Base-by-base conservation (phyloP, 2,329 filamentous ascomycete genomes). In the Fusarium temperatum region DNA sequence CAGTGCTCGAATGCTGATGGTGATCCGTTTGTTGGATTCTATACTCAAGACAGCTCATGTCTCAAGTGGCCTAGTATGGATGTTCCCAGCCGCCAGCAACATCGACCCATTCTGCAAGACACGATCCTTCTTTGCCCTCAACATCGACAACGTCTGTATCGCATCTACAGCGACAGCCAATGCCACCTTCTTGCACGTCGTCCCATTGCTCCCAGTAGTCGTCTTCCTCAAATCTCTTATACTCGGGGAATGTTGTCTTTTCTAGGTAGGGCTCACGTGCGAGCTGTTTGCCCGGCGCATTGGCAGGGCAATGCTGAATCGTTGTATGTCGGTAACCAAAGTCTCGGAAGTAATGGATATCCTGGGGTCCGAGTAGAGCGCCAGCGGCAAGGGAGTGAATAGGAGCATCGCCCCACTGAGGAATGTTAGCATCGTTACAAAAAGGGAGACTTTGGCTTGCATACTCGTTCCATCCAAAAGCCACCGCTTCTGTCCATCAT, bases 311-410 rank as follows among this genome's bases (percentile, higher is more conserved):
- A 83, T 99, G 96, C 84, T 98, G 96, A 80, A 99, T 99, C 8
- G 96, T 99, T 12, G 96, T 99, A 84, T 99, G 96, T 80, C 96
- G 91, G 85, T 99, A 99, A 63, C 96, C 96, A 84, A 98, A 96
- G 82, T 99, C 96, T 78, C 96, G 94, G 91, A 99, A 99, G 85
- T 99, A 99, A 84, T 99, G 96, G 69, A 99, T 94, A 80, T 99
- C 95, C 62, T 88, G 87, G 53, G 93, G 91, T 6, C 90, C 88
- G 38, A 99, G 89, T 22, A 99, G 91, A 39, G 93, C 93, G 76
- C 96, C 96, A 32, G 96, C 96, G 35, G 96, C 96, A 58, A 99
- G 92, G 42, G 96, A 99, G 85, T 99, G 96, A 78, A 99, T 98
- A 20, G 96, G 96, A 66, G 96, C 96, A 84, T 99, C 96, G 84